Base-by-base conservation (phyloP, 495 filamentous ascomycete species). In the Annulohypoxylon bovei region DNA sequence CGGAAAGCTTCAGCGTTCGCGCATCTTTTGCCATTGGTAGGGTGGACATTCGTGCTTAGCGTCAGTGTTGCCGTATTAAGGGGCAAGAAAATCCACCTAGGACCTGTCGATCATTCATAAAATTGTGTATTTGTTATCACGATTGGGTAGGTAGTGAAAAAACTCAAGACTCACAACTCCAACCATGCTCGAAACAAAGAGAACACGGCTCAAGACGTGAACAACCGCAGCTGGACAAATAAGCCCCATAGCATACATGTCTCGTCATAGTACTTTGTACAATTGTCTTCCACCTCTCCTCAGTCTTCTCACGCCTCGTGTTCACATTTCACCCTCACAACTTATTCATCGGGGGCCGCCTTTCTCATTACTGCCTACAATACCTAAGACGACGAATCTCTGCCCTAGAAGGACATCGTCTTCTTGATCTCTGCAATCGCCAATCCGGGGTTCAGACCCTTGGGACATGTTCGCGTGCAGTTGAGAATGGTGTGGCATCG, bases 361-460 rank as follows among this genome's bases (percentile, higher is more conserved):
- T 53, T 33, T 16, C 6, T 53, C 28, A 28, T 28, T 33, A 30
- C 27, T 53, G 25, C 5, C 11, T 7, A 11, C 46, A 27, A 22
- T 12, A 28, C 46, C 22, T 33, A 50, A 22, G n/a, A 40, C 52
- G 6, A 8, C 46, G 5, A 28, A 20, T 28, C 25, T n/a, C 47
- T 40, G n/a, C 40, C 42, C 79, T 82, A 86, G 50, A 93, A 90
- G 53, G 93, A 88, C 92, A 99, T 88, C 83, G 90, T 89, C 90
- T 97, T 98, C 91, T 98, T 99, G 82, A 97, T 96, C 88, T 97
- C 89, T 64, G 93, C 93, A 84, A 99, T 97, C 3, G 95, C 95
- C 72, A 89, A 85, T 47, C 92, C 95, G 16, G 95, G 95, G 84
- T 98, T 99, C 78, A 99, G 82, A 27, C 95, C 95, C 92, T 99